These are phyloP conservation scores for Chlorella sp. DNA, from an alignment of 139 green algal species.

Conservation along the genomic window DNA sequence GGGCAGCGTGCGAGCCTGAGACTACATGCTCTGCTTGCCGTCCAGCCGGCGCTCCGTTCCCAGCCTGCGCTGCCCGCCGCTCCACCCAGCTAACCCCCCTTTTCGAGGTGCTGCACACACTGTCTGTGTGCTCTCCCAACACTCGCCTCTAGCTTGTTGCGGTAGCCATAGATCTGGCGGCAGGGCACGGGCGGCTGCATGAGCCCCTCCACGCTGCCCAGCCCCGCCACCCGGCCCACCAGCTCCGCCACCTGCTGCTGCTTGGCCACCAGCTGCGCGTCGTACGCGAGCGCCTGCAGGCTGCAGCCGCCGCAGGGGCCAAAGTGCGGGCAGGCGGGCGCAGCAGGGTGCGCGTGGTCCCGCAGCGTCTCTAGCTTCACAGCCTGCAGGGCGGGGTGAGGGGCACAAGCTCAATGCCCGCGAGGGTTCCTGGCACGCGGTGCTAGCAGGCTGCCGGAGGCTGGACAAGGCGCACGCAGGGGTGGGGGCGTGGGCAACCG, in stretches of 20 bases:
- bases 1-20: too few species aligned
- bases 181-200: slow-evolving; percentile 52
- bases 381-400: not conserved
- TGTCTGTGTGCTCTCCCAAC: too few species aligned
- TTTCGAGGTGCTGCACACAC: too few species aligned
- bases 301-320: slow-evolving; percentile 71
- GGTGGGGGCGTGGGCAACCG: too few species aligned
- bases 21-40: too few species aligned
- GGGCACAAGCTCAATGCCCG: not conserved
- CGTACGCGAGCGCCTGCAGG: slow-evolving; percentile 80
- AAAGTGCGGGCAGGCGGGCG: slow-evolving; percentile 10
- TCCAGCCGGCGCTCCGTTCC: too few species aligned
- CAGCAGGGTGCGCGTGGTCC: not conserved
- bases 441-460: too few species aligned
- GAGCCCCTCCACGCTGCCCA: slow-evolving; percentile 36
- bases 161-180: slow-evolving; percentile 57
- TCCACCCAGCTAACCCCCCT: too few species aligned
- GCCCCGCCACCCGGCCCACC: slow-evolving; percentile 60
- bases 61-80: too few species aligned
- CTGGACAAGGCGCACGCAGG: too few species aligned
- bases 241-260: slow-evolving; percentile 66
- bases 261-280: slow-evolving; percentile 74
- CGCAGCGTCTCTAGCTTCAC: not conserved
- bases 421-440: too few species aligned
- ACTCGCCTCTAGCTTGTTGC: slow-evolving; percentile 88